Evolutionary conservation across 345 rosid species (phyloP).

Genomic region (Turritis glabra): DNA sequence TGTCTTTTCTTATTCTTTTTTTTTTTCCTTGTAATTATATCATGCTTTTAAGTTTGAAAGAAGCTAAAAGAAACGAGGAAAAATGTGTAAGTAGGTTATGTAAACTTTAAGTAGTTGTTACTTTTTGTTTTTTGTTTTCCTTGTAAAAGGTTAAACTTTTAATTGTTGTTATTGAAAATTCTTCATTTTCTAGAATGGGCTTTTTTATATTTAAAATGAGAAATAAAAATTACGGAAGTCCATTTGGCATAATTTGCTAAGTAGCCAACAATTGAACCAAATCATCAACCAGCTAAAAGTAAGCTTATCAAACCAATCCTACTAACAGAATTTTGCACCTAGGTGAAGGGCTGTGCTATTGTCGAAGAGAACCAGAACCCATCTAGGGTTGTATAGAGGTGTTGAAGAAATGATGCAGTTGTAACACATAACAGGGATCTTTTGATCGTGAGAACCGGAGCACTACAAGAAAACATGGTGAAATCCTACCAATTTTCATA

Average conservation of each 20-base stretch:
- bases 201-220: not conserved
- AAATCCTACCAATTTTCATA: no score
- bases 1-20: slow-evolving; percentile 22
- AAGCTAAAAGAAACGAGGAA: not conserved
- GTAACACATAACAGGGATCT: no score
- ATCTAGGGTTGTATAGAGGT: no score
- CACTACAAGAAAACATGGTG: no score
- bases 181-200: not conserved
- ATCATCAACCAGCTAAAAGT: not conserved
- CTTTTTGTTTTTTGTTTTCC: not conserved
- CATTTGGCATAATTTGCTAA: not conserved
- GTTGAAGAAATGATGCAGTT: no score
- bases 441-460: no score
- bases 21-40: not conserved
- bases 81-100: slow-evolving; percentile 10
- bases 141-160: not conserved
- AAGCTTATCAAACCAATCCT: not conserved
- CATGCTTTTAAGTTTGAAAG: not conserved
- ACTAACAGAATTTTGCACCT: not conserved
- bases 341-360: not conserved
- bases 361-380: no score
- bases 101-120: not conserved
- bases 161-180: not conserved
- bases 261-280: not conserved
- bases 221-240: not conserved